Conservation (phyloP, 2,329 filamentous ascomycete species). For the Chaetomiaceae sp. region DNA sequence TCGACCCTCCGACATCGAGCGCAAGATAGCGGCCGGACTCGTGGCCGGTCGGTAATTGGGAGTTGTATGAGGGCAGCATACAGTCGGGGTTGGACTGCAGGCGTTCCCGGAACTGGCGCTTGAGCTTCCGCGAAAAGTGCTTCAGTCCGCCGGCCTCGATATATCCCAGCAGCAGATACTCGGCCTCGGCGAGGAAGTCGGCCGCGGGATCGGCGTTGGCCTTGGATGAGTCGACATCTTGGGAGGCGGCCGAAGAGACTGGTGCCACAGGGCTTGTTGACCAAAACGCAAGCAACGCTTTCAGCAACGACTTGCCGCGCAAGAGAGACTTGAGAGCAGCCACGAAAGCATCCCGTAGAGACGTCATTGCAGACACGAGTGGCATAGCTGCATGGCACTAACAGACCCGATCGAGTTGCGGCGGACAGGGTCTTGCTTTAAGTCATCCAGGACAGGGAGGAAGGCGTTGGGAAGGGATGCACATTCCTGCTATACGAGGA, state of each 20-base stretch:
- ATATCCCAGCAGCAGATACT: conserved; percentile 47
- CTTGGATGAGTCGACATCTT: conserved; percentile 24
- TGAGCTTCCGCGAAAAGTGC: conserved; percentile 46
- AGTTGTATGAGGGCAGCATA: conserved; percentile 65
- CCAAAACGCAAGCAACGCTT: conserved; percentile 55
- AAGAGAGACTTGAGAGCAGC: conserved; percentile 56
- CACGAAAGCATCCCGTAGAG: conserved; percentile 50
- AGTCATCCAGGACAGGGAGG: conserved; percentile 17
- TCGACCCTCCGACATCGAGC: conserved; percentile 66
- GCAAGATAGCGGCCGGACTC: conserved; percentile 59
- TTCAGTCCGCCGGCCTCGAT: conserved; percentile 43
- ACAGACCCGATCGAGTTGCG: conserved; percentile 4
- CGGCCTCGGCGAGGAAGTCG: conserved; percentile 56
- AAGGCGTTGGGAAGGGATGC: conserved; percentile 8
- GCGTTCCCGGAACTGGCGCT: conserved; percentile 51
- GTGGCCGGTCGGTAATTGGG: conserved; percentile 56
- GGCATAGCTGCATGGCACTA: conserved; percentile 41
- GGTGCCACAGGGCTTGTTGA: conserved; percentile 40
- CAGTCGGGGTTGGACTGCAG: conserved; percentile 50
- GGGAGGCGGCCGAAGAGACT: conserved; percentile 23
- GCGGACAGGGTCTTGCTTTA: conserved; percentile 19
- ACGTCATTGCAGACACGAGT: conserved; percentile 55
- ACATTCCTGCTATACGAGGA: conserved; percentile 16
- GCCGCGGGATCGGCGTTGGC: conserved; percentile 33
- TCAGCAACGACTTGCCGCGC: conserved; percentile 55